A percentile compares a stretch with the other conserved stretches of the same genome.
Conservation (phyloP, 352 stramenopile species). For the Pythium vanterpoolii region DNA sequence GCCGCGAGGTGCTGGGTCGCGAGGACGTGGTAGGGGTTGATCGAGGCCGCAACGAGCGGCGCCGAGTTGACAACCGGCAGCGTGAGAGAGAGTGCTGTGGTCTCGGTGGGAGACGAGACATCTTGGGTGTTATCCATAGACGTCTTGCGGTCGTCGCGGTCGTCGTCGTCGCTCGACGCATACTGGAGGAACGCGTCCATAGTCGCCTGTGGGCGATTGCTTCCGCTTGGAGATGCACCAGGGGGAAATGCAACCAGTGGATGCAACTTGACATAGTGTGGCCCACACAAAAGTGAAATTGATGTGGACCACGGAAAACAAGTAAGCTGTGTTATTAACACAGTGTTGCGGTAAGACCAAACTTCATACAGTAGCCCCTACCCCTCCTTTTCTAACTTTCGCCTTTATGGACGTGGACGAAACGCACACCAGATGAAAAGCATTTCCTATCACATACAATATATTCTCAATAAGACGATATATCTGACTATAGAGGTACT, state of each 20-base stretch:
- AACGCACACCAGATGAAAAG: conserved; percentile 19
- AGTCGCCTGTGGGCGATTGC: background rate
- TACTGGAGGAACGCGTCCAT: conserved; percentile 26
- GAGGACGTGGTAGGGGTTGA: conserved; percentile 26
- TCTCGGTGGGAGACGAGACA: conserved; percentile 6
- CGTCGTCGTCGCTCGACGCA: conserved; percentile 25
- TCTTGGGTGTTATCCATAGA: background rate
- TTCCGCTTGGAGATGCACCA: conserved; percentile 1
- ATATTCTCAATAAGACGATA: background rate
- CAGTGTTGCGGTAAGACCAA: no score
- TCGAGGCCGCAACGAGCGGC: conserved; percentile 32
- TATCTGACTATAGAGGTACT: background rate
- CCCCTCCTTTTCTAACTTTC: conserved; percentile 8
- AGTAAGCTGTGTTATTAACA: background rate
- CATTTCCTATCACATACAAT: background rate
- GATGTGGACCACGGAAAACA: background rate
- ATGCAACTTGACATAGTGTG: conserved; percentile 8
- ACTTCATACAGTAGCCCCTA: no score
- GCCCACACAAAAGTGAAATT: conserved; percentile 11
- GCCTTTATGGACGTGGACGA: background rate
- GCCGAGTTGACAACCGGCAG: conserved; percentile 57
- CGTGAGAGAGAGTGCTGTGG: conserved; percentile 6
- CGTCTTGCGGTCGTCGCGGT: background rate
- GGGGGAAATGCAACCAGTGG: background rate
- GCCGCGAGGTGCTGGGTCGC: conserved; percentile 37